Evolutionary conservation across 306 rosid species (phyloP).

Genomic region (Cicer bijugum): DNA sequence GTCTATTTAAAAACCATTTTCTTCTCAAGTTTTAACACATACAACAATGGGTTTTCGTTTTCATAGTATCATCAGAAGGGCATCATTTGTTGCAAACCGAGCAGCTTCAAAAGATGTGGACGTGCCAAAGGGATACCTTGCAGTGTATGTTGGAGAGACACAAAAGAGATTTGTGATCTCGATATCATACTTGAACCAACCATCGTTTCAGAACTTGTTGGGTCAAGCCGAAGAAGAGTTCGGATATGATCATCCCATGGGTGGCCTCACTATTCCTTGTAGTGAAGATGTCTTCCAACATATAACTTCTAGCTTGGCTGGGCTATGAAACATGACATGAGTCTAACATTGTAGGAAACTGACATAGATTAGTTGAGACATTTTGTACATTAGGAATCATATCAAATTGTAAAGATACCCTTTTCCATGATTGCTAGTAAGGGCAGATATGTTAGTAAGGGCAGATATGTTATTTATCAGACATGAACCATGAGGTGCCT

Average conservation of each 20-base stretch:
- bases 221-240: conserved; percentile 45
- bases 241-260: conserved; percentile 53
- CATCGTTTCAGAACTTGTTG: conserved; percentile 47
- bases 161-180: conserved; percentile 50
- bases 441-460: background rate
- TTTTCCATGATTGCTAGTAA: background rate
- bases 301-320: conserved; percentile 36
- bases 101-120: conserved; percentile 27
- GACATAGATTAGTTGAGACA: conserved; percentile 29
- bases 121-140: conserved; percentile 56
- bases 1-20: background rate
- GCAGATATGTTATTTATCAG: background rate
- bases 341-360: background rate
- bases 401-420: background rate
- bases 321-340: conserved; percentile 13
- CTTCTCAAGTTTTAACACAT: conserved; percentile 12
- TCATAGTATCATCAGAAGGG: conserved; percentile 28
- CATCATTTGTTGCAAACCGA: conserved; percentile 26
- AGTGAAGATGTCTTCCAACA: conserved; percentile 35
- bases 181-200: conserved; percentile 43
- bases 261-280: conserved; percentile 50
- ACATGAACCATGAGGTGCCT: background rate
- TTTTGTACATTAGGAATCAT: conserved; percentile 12
- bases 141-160: conserved; percentile 59
- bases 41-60: conserved; percentile 47